phyloP scores from a whole-genome alignment of 352 stramenopile species.

The Globisporangium spiculum region DNA sequence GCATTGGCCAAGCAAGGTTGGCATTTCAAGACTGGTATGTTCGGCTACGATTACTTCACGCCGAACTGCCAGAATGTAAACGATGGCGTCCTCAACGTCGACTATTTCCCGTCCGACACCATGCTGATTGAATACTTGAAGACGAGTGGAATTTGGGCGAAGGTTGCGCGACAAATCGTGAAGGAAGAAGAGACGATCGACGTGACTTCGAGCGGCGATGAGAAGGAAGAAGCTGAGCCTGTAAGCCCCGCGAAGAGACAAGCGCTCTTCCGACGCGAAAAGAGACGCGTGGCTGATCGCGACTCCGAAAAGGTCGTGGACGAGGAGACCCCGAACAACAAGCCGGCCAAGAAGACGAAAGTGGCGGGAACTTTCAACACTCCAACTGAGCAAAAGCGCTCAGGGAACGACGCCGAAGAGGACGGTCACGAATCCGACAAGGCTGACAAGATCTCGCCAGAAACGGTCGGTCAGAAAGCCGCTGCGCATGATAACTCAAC shows the following conservation, averaged over 20 bases:
- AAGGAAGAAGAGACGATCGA: constrained; percentile 28
- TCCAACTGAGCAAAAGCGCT: constrained; percentile 16
- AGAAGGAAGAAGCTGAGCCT: constrained; percentile 5
- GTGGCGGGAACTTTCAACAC: constrained; percentile 13
- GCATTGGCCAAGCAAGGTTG: constrained; percentile 49
- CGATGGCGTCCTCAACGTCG: constrained; percentile 31
- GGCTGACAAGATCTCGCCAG: constrained; percentile 43
- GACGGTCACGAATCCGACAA: constrained; percentile 13
- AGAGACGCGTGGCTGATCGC: constrained; percentile 8
- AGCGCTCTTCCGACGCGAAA: constrained; percentile 14
- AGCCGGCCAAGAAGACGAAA: constrained; percentile 10
- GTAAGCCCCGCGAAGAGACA: background rate
- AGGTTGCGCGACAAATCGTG: constrained; percentile 38
- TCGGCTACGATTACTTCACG: constrained; percentile 62
- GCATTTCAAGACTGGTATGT: constrained; percentile 33
- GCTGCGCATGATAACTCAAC: constrained; percentile 20
- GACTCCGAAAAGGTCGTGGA: background rate
- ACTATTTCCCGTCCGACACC: constrained; percentile 51
- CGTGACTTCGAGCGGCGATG: constrained; percentile 26
- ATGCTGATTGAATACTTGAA: constrained; percentile 52
- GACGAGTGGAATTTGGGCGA: constrained; percentile 45
- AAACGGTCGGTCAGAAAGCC: constrained; percentile 29
- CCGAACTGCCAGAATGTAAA: constrained; percentile 35
- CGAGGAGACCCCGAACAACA: constrained; percentile 6
- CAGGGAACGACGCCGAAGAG: background rate